Evolutionary conservation across 805 yeast species (phyloP).

Genomic region (Tetrapisispora namnaoensis): DNA sequence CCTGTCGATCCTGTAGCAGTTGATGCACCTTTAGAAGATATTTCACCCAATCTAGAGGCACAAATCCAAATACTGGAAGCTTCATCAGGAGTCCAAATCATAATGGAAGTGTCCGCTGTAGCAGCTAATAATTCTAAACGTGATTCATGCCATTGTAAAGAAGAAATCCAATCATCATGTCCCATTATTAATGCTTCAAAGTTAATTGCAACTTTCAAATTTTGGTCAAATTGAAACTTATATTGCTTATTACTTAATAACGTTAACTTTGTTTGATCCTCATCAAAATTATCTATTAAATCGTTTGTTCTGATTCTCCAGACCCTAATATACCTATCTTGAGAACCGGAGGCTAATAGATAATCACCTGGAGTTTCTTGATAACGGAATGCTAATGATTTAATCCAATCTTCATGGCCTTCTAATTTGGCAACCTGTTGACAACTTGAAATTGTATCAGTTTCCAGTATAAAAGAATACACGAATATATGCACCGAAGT

Average conservation of each 20-base stretch:
- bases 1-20: slow-evolving; percentile 95
- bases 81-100: slow-evolving; percentile 87
- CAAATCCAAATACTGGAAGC: slow-evolving; percentile 88
- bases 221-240: slow-evolving; percentile 36
- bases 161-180: slow-evolving; percentile 95
- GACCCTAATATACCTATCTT: slow-evolving; percentile 82
- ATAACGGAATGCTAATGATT: slow-evolving; percentile 52
- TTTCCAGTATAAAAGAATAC: slow-evolving; percentile 34
- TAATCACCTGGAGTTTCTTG: slow-evolving; percentile 39
- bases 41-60: slow-evolving; percentile 72
- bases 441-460: slow-evolving; percentile 15
- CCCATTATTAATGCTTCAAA: slow-evolving; percentile 95
- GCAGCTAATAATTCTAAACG: slow-evolving; percentile 62
- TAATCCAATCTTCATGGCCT: slow-evolving; percentile 98
- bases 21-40: slow-evolving; percentile 92
- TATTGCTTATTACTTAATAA: slow-evolving; percentile 66
- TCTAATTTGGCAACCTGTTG: slow-evolving; percentile 44
- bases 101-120: slow-evolving; percentile 86
- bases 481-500: slow-evolving; percentile 47
- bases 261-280: slow-evolving; percentile 36
- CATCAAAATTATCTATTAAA: slow-evolving; percentile 47
- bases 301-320: slow-evolving; percentile 67
- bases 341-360: slow-evolving; percentile 80
- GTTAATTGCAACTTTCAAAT: slow-evolving; percentile 44
- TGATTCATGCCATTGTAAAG: slow-evolving; percentile 63